phyloP scores from a whole-genome alignment of 2,329 filamentous ascomycete species.

The Hymenoscyphus fructigenus region DNA sequence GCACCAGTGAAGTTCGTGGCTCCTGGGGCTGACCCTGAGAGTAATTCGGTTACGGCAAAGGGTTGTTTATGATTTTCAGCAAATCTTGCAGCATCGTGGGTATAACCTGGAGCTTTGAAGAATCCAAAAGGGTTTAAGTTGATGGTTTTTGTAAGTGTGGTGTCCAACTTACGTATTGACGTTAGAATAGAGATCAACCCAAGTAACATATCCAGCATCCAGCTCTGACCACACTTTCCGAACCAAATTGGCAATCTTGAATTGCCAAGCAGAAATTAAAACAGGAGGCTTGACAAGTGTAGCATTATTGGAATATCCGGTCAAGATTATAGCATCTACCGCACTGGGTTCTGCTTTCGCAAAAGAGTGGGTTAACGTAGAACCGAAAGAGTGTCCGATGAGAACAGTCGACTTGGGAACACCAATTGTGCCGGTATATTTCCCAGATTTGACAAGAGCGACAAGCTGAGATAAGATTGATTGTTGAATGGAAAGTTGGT shows the following conservation, averaged over 20 bases:
- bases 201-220: constrained; percentile 32
- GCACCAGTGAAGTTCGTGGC: constrained; percentile 8
- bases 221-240: not conserved
- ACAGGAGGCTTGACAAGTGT: not conserved
- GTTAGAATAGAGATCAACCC: constrained; percentile 32
- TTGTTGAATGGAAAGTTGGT: constrained; percentile 23
- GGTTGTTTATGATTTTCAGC: not conserved
- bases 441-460: constrained; percentile 22
- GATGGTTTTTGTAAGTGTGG: not conserved
- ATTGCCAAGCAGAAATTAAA: not conserved
- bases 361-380: constrained; percentile 54
- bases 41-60: not conserved
- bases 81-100: not conserved
- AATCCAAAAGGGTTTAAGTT: not conserved
- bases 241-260: constrained; percentile 2
- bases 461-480: constrained; percentile 1
- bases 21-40: not conserved
- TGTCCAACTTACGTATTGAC: constrained; percentile 22
- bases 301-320: constrained; percentile 46
- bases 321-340: constrained; percentile 58
- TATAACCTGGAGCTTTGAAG: not conserved
- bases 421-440: constrained; percentile 27
- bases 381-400: constrained; percentile 64
- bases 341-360: constrained; percentile 50
- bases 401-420: constrained; percentile 50